Base-by-base conservation (phyloP, 2,329 filamentous ascomycete genomes). In the Aspergillus puulaauensis region DNA sequence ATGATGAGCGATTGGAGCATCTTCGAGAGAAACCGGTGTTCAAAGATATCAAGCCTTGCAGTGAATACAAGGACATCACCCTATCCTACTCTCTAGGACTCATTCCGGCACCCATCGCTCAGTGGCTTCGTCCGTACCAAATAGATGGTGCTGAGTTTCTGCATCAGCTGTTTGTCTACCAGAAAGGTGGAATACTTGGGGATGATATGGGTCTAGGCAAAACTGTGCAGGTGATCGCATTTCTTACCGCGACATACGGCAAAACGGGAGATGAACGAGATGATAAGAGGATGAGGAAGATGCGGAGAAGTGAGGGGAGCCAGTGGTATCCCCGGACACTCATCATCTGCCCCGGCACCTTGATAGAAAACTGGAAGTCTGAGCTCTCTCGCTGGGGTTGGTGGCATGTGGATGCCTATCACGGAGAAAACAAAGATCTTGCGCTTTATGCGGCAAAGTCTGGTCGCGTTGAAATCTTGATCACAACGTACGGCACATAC, bases 201-300 rank as follows among this genome's bases (percentile, higher is more conserved):
- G 95, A 99, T 70, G 95, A 99, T 68, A 99, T 99, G 95, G 95
- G 95, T 19, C 76, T 99, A 33, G 95, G 95, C 0, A 99, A 99
- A 75, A 99, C 95, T 0, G 91, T 99, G 2, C 95, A 99, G 73
- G 91, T 99, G 24, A 95, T 92, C 57, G 90, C 93, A 0, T 98
- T 99, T 64, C 79, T 99, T 21, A 90, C 91, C 0, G 91, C 87
- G 1, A 93, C 92, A 0, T 99, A 96, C 71, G 95, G 95, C 7
- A 99, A 99, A 76, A 96, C 90, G 1, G 93, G 88, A 1, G 93
- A 96, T 66, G 89, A 93, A 71, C 82, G 91, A 51, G 95, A 99
- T 67, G 80, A 77, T 4, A 96, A 96, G 70, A 83, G 91, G 19
- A 93, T 98, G 89, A 85, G 93, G 39, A 95, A 95, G 70, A 87